Conservation (phyloP, 208 protist genomes). For the Phytomonas serpens region DNA sequence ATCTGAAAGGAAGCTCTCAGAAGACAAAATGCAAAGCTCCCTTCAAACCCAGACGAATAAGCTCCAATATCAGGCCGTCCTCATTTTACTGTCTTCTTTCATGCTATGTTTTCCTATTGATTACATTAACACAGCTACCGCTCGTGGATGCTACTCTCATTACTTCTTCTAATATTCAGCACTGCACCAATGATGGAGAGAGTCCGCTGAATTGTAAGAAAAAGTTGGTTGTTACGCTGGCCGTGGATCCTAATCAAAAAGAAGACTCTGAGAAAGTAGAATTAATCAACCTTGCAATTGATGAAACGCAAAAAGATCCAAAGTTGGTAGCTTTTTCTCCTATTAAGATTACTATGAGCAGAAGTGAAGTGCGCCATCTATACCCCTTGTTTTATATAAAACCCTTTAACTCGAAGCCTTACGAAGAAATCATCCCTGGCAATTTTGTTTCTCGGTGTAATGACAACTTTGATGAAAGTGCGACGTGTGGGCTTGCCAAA, state of each 20-base stretch:
- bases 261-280: constrained; percentile 56
- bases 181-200: constrained; percentile 44
- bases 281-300: constrained; percentile 39
- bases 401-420: constrained; percentile 82
- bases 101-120: constrained; percentile 6
- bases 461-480: constrained; percentile 29
- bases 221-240: constrained; percentile 74
- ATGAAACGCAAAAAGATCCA: constrained; percentile 28
- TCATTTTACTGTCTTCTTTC: constrained; percentile 2
- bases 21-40: neutral
- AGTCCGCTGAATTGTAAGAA: constrained; percentile 45
- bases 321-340: constrained; percentile 41
- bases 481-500: constrained; percentile 71
- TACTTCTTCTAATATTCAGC: constrained; percentile 56
- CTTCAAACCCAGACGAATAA: neutral
- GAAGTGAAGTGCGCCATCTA: constrained; percentile 55
- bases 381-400: constrained; percentile 79
- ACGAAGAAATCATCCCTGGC: constrained; percentile 49
- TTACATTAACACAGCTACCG: constrained; percentile 6
- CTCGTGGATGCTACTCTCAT: constrained; percentile 27
- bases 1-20: neutral
- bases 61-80: neutral
- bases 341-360: constrained; percentile 48
- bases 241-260: constrained; percentile 52
- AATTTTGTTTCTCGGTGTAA: constrained; percentile 48